Percentiles rank a stretch among this genome's conserved stretches.
These are phyloP conservation scores for Calocera cornea DNA, from an alignment of 768 basidiomycete genomes.

Conservation along the genomic window DNA sequence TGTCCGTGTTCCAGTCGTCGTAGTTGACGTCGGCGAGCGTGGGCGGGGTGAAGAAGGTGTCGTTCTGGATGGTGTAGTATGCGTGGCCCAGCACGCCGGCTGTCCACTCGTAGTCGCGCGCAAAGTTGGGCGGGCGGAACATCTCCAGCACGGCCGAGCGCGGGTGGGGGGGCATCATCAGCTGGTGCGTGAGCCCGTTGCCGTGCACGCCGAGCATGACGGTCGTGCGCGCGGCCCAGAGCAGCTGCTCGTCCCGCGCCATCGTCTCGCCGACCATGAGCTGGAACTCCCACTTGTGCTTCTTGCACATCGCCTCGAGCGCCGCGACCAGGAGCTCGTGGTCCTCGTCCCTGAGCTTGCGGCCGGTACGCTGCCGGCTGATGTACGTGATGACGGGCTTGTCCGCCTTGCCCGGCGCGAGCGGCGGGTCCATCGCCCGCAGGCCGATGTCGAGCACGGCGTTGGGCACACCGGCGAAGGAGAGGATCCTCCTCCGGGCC, in stretches of 20 bases:
- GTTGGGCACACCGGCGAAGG: conserved; percentile 44
- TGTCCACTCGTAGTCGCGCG: conserved; percentile 82
- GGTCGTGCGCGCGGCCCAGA: conserved; percentile 50
- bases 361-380: conserved; percentile 42
- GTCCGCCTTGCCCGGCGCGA: conserved; percentile 13
- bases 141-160: conserved; percentile 73
- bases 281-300: conserved; percentile 44
- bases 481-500: conserved; percentile 47
- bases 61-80: conserved; percentile 71
- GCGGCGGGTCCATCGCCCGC: not conserved
- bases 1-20: conserved; percentile 41
- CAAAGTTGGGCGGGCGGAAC: conserved; percentile 66
- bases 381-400: conserved; percentile 60
- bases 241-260: conserved; percentile 63
- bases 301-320: conserved; percentile 33
- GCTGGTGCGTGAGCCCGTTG: conserved; percentile 72
- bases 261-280: conserved; percentile 50
- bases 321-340: conserved; percentile 39
- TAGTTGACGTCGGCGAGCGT: conserved; percentile 35
- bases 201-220: conserved; percentile 65
- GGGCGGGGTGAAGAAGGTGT: conserved; percentile 33
- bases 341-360: conserved; percentile 31
- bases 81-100: conserved; percentile 54
- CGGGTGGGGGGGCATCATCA: conserved; percentile 66
- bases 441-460: conserved; percentile 16